Evolutionary conservation across 2,329 filamentous ascomycete genomes (phyloP).

Genomic region (Ophiocordyceps australis): DNA sequence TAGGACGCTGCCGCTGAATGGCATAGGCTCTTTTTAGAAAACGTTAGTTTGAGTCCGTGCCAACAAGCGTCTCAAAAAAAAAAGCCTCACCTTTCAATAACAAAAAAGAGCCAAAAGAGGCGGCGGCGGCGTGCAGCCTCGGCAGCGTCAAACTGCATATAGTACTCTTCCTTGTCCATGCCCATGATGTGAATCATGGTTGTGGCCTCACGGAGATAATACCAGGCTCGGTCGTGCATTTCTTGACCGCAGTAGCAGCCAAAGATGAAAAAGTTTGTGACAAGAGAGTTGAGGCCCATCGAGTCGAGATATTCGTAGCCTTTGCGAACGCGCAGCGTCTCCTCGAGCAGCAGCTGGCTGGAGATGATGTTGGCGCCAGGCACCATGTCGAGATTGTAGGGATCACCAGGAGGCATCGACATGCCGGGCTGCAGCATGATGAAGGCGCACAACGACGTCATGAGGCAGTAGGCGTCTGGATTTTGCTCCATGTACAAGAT

Average conservation of each 20-base stretch:
- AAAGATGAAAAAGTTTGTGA: conserved; percentile 67
- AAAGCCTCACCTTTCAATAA: conserved; percentile 43
- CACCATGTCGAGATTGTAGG: conserved; percentile 34
- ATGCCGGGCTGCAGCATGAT: conserved; percentile 54
- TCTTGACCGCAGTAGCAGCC: conserved; percentile 54
- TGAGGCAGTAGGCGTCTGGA: conserved; percentile 43
- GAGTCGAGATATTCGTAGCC: conserved; percentile 40
- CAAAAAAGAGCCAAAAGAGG: conserved; percentile 56
- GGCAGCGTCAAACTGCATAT: conserved; percentile 35
- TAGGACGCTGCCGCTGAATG: conserved; percentile 48
- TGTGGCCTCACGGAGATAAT: conserved; percentile 57
- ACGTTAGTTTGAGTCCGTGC: background rate
- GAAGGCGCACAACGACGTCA: conserved; percentile 47
- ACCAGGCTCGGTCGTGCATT: conserved; percentile 62
- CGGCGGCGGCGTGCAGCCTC: conserved; percentile 47
- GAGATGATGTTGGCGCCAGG: conserved; percentile 43
- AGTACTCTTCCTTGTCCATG: conserved; percentile 45
- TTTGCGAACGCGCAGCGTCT: conserved; percentile 45
- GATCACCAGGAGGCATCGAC: conserved; percentile 36
- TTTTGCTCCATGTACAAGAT: conserved; percentile 42
- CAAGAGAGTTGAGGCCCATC: conserved; percentile 37
- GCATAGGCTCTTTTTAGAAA: conserved; percentile 54
- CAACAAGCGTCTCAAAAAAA: background rate
- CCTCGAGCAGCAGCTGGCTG: conserved; percentile 48
- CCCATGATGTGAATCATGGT: conserved; percentile 45